These are phyloP conservation scores for Backusella macrospora DNA, from an alignment of 192 early-diverging fungal species.

Conservation along the genomic window DNA sequence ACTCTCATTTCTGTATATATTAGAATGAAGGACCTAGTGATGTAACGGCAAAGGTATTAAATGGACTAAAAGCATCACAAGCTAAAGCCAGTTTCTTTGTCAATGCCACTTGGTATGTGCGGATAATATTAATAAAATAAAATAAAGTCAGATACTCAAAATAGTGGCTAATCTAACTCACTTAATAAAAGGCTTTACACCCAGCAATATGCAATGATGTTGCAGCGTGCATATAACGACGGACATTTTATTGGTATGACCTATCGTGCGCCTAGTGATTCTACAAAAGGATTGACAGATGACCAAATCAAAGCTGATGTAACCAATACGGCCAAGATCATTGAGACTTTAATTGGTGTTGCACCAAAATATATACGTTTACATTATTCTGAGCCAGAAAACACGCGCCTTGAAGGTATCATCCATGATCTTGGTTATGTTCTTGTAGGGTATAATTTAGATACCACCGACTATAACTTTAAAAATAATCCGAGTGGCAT, in stretches of 20 bases:
- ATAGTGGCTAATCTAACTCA: background rate
- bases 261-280: constrained; percentile 54
- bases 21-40: constrained; percentile 58
- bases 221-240: constrained; percentile 55
- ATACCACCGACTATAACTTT: constrained; percentile 52
- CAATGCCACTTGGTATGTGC: constrained; percentile 49
- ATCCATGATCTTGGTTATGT: constrained; percentile 48
- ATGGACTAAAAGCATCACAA: constrained; percentile 50
- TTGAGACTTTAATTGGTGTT: constrained; percentile 49
- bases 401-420: constrained; percentile 46
- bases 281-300: constrained; percentile 44
- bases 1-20: too few species aligned
- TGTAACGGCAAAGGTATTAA: constrained; percentile 55
- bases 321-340: constrained; percentile 46
- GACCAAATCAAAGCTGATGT: constrained; percentile 47
- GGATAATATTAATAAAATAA: background rate
- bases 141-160: background rate
- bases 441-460: constrained; percentile 52
- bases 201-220: constrained; percentile 54
- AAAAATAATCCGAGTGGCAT: constrained; percentile 48
- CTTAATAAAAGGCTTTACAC: constrained; percentile 40
- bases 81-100: constrained; percentile 56
- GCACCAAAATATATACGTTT: constrained; percentile 55
- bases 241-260: constrained; percentile 62
- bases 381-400: constrained; percentile 46